Evolutionary conservation across 2,329 filamentous ascomycete species (phyloP), one percentile per base, ranked within the genome.

Genomic region (Alternaria infectoria): DNA sequence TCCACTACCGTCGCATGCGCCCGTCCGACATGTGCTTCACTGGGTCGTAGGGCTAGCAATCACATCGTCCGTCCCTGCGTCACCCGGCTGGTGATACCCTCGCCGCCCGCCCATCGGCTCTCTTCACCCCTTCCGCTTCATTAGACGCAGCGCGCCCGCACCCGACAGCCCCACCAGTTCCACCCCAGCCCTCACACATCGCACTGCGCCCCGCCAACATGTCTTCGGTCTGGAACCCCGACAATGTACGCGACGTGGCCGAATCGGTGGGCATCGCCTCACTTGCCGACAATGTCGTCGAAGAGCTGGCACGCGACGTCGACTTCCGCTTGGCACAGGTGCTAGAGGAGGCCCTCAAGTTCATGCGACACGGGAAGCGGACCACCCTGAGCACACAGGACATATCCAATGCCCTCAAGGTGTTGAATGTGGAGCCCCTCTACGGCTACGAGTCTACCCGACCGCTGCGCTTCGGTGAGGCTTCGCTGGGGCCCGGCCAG

Each of bases 361-460:
- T 96, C 80, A 99, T 99, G 96, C 93, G 93, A 73, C 92, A 95
- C 74, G 89, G 90, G 21, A 92, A 92, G 79, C 90, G 96, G 66
- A 97, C 93, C 2, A 90, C 92, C 1, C 85, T 99, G 69, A 93
- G 90, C 19, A 96, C 96, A 54, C 91, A 95, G 75, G 96, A 99
- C 81, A 88, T 97, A 60, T 90, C 93, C 50, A 90, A 95, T 69
- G 96, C 96, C 5, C 84, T 99, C 68, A 89, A 89, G 66, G 89
- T 94, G 11, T 86, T 99, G 54, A 93, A 98, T 74, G 92, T 97
- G 23, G 96, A 99, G 81, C 96, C 96, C 1, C 87, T 98, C 2
- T 97, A 97, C 77, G 96, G 96, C 19, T 99, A 99, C 82, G 95
- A 98, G 77, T 94, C 93, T 32, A 96, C 93, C 45, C 86, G 95